These are phyloP conservation scores for Podochytrium sp. DNA, from an alignment of 192 early-diverging fungal species.

Conservation along the genomic window DNA sequence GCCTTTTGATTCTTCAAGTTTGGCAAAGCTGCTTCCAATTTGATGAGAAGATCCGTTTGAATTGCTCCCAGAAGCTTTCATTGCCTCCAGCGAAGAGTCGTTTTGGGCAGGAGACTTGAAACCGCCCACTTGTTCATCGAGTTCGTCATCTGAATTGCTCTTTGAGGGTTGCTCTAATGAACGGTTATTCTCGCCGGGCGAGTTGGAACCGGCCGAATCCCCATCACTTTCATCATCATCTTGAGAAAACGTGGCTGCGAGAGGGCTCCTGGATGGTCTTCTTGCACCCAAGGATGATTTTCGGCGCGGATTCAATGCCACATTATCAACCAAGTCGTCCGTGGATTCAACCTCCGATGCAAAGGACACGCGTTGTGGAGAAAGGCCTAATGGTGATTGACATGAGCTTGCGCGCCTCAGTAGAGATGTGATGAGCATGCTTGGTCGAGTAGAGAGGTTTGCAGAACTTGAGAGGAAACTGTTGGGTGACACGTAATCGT, in stretches of 20 bases:
- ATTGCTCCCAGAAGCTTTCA: too few relatives aligned
- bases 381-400: neutral
- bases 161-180: neutral
- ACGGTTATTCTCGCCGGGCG: too few relatives aligned
- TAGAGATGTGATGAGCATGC: conserved; percentile 12
- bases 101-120: too few relatives aligned
- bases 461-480: neutral
- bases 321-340: conserved; percentile 18
- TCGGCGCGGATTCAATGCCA: neutral
- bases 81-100: too few relatives aligned
- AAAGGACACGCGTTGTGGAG: neutral
- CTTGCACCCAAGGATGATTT: neutral
- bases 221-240: neutral
- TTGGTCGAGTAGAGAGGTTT: neutral
- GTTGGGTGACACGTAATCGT: neutral
- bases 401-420: conserved; percentile 14
- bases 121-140: too few relatives aligned
- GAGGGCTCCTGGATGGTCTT: conserved; percentile 8
- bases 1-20: too few relatives aligned
- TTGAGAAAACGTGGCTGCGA: neutral
- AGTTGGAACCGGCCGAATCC: neutral
- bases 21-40: too few relatives aligned
- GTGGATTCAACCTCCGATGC: neutral
- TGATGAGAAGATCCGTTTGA: too few relatives aligned
- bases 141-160: neutral